Base-by-base conservation (phyloP, 164 flowering plant species). In the Nymphaea colorata region DNA sequence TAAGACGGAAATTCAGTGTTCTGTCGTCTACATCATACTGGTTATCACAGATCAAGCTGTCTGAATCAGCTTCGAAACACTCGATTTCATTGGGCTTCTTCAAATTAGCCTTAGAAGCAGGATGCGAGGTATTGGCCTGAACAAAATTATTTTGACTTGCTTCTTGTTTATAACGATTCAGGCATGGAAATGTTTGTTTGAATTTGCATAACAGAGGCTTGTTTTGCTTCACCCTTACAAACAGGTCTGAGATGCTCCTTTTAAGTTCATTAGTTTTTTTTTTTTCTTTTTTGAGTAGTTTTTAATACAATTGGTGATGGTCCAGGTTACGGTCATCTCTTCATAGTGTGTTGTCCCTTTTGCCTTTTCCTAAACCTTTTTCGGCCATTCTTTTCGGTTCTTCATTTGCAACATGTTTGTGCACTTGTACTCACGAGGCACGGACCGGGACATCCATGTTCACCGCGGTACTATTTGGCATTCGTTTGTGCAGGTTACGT, bases 91-190 rank as follows among this genome's bases (percentile, higher is more conserved):
- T 94, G 74, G 96, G 91, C 0, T 91, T 94, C 72, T 94, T 94
- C 77, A 94, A 90, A 71, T 96, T 94, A 71, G 99, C 96, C 16
- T 67, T 83, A 10, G 93, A 94, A 64, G 85, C 96, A 51, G 94
- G 92, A 73, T 88, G 96, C 73, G 88, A 94, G 99, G 99, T 94
- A 86, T 61, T 67, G 43, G 0, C 43, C 6, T 18, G 42, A 6
- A 4, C 15, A 42, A 10, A 36, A 0, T 67, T 6, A 2, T 6
- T 2, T 4, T 42, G 11, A 41, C 15, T 67, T 5, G 5, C 11
- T 47, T 47, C 5, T 47, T 47, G 12, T 6, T 5, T 59, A 53
- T 25, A 47, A 16, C 3, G 6, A 51, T 18, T 6, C 17, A n/a
- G 42, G 7, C 4, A 16, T 44, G 11, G 55, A 44, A 65, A 43